A percentile compares a stretch with the other conserved stretches of the same genome.
phyloP scores from a whole-genome alignment of 805 yeast genomes.

The Candida fluviatilis region DNA sequence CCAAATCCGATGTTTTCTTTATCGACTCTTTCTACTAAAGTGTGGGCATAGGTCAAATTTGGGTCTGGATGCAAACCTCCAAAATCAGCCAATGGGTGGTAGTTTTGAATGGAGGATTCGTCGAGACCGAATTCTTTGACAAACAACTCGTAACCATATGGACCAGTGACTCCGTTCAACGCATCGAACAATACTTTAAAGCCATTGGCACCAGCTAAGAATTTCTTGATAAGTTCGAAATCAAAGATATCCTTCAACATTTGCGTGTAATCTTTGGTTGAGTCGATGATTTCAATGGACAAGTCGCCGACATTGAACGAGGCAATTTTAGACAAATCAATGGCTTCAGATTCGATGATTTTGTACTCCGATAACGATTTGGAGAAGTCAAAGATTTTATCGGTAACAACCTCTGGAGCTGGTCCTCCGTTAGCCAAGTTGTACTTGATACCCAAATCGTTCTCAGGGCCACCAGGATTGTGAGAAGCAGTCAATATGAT shows the following conservation, averaged over 20 bases:
- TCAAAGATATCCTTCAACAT: slow-evolving; percentile 86
- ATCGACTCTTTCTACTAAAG: slow-evolving; percentile 86
- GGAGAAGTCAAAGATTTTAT: slow-evolving; percentile 74
- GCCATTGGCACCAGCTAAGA: slow-evolving; percentile 49
- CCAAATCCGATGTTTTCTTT: slow-evolving; percentile 80
- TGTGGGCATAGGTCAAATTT: slow-evolving; percentile 86
- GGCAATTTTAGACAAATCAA: slow-evolving; percentile 65
- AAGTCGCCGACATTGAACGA: slow-evolving; percentile 49
- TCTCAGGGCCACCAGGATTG: slow-evolving; percentile 94
- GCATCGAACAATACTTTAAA: slow-evolving; percentile 85
- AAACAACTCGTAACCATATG: slow-evolving; percentile 84
- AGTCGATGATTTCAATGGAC: slow-evolving; percentile 76
- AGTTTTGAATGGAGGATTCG: slow-evolving; percentile 68
- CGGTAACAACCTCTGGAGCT: slow-evolving; percentile 92
- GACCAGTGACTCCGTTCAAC: slow-evolving; percentile 94
- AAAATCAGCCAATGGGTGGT: slow-evolving; percentile 77
- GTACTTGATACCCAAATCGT: slow-evolving; percentile 94
- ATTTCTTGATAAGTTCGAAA: slow-evolving; percentile 71
- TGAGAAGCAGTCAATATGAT: slow-evolving; percentile 95
- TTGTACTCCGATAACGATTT: slow-evolving; percentile 57
- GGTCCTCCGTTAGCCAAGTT: slow-evolving; percentile 96
- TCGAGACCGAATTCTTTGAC: slow-evolving; percentile 82
- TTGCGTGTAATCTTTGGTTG: slow-evolving; percentile 71
- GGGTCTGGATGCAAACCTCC: slow-evolving; percentile 99
- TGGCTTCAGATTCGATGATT: slow-evolving; percentile 51